Base-by-base conservation (phyloP, 192 early-diverging fungal species). In the Backusella westeae region DNA sequence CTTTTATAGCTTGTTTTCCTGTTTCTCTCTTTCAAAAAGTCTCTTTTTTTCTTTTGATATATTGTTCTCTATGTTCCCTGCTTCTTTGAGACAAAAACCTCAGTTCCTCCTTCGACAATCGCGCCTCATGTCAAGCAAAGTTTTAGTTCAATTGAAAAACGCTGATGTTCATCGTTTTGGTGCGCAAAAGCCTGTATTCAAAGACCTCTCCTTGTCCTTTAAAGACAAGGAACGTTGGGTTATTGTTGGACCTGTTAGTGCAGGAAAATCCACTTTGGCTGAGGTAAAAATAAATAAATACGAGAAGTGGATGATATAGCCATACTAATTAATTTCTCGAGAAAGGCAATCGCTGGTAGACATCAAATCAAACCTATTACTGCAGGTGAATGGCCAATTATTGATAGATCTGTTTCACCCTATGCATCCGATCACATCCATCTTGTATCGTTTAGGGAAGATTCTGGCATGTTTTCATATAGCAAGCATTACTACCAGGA, bases 241-340 rank as follows among this genome's bases (percentile, higher is more conserved):
- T 21, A 75, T 82, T 67, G 74, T 75, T 36, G 81, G 81, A 23
- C 73, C 77, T 41, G 82, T 87, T 17, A 84, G 75, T 52, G 76
- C 79, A 21, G 88, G 88, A 9, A 88, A 88, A 71, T 80, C 85
- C 8, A 88, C 86, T 35, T 71, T 89, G 23, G 82, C 78, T 9
- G 80, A 87, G 68, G 82, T 83, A 68, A 19, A 46, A 17, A 41
- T 6, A 53, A 29, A 23, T 1, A 66, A 32, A 21, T 23, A 74
- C 34, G 63, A 65, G 17, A 42, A 42, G 38, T 14, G 21, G 1
- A 10, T 41, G 21, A 71, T 29, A 26, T 29, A 26, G n/a, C 0
- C 21, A 53, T 53, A 63, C 3, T 23, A 29, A 63, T n/a, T 29
- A 0, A 8, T 21, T 71, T 7, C 8, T 72, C 12, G 15, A 49